Conservation (phyloP, 2,329 filamentous ascomycete species). For the Amauroascus verrucosus region DNA sequence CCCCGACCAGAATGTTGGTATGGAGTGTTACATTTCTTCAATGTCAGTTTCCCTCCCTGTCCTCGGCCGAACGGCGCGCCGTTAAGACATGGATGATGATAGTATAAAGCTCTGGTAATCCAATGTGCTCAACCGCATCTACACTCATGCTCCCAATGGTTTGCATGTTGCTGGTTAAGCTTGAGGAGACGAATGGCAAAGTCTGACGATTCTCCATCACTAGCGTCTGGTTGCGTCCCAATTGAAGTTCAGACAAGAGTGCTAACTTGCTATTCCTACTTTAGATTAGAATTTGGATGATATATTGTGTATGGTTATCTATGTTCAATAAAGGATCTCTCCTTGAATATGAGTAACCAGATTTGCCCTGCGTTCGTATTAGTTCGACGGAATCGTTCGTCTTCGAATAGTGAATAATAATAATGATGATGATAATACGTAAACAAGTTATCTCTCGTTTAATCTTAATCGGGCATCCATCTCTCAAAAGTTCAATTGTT, state of each 20-base stretch:
- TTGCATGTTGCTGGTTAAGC: conserved; percentile 31
- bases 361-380: no score
- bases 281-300: background rate
- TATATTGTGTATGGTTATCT: background rate
- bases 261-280: background rate
- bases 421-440: no score
- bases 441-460: no score
- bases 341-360: no score
- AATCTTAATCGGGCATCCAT: no score
- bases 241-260: background rate
- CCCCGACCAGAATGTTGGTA: no score
- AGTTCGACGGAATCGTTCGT: no score
- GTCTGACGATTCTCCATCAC: conserved; percentile 27
- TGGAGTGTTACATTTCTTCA: background rate
- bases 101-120: conserved; percentile 36
- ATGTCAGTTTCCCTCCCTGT: background rate
- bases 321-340: no score
- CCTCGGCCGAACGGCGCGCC: background rate
- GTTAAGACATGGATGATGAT: conserved; percentile 28
- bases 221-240: no score
- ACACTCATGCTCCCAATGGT: conserved; percentile 14
- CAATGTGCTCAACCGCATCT: conserved; percentile 35
- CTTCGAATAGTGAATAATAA: no score
- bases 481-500: no score
- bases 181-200: conserved; percentile 36